Base-by-base conservation (phyloP, 2,329 filamentous ascomycete genomes). In the Phyllachora maydis region DNA sequence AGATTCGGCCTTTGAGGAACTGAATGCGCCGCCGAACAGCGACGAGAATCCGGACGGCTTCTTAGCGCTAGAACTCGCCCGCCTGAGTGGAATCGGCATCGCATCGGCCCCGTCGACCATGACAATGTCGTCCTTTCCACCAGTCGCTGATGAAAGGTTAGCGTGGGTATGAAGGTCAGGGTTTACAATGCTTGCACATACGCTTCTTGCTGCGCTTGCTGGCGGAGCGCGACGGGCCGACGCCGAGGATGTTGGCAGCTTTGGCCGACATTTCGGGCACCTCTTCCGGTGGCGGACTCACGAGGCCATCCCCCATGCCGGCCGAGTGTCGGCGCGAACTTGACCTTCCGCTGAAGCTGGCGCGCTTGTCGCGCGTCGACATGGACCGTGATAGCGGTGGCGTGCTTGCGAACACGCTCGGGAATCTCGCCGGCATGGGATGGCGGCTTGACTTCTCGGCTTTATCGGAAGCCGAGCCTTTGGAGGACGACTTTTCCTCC, bases 221-320 rank as follows among this genome's bases (percentile, higher is more conserved):
- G 20, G 38, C 40, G 9, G 46, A 42, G 25, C 47, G 49, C 19
- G 15, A 6, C 14, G 15, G 18, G 11, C 19, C 8, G 13, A 63
- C 34, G 52, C 82, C 66, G 3, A 88, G 66, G 24, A 85, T 48
- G 45, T 71, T 82, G 16, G 78, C 77, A 14, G 78, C 79, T 46
- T 90, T 91, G 21, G 67, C 60, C 6, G 71, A 61, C 39, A 79
- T 60, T 24, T 65, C 62, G 3, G 59, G 58, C 19, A 57, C 50
- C 16, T 74, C 65, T 15, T 82, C 78, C 3, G 73, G 67, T 6
- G 77, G 74, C 4, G 78, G 76, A 11, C 76, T 78, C 21, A 65
- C 57, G 29, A 83, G 52, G 6, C 68, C 74, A 31, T 56, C 56
- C 14, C 53, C 54, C 30, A 69, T 61, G 25, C 79, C 75, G 10